Evolutionary conservation across 805 yeast genomes (phyloP), one percentile per base, ranked within the genome.

Genomic region (Zygosaccharomyces bailii): DNA sequence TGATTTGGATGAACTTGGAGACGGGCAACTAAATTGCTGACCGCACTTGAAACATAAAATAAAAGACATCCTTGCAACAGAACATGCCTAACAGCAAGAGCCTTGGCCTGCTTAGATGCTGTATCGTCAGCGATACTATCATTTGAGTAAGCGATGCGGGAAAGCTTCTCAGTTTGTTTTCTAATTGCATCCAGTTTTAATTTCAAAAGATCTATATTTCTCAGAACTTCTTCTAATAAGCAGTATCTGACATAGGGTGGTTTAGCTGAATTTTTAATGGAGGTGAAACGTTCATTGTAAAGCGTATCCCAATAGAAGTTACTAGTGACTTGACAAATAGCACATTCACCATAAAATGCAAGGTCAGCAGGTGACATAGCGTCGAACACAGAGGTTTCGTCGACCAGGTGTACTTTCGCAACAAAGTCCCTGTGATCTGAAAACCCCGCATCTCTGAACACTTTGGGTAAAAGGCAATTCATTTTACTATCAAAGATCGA

Each of bases 381-480:
- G 17, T 56, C 55, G 43, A 59, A 56, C 4, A 25, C 34, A 16
- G 49, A 30, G 32, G 31, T 42, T 14, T 42, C 29, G 9, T 34
- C 42, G 7, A 51, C 42, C 16, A 37, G 32, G 19, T 45, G 39
- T 1, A 60, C 57, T 10, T 42, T 45, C 2, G 43, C 31, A 3
- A 59, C 16, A 42, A 59, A 60, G 16, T 43, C 49, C 30, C 35
- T 52, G 38, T 38, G 44, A 49, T 59, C 57, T 9, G 55, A 24
- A 39, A 57, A 56, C 1, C 63, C 63, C 3, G 56, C 42, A 23
- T 51, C 51, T 43, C 61, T 51, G 27, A 59, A 56, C 17, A 40
- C 50, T 34, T 44, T 48, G 1, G 66, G 59, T 21, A 60, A 38
- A n/a, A 62, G 34, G 41, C 63, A 56, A 31, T 53, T 57, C 46